Evolutionary conservation across 2,329 filamentous ascomycete genomes (phyloP).

Genomic region (Cercospora sp.): DNA sequence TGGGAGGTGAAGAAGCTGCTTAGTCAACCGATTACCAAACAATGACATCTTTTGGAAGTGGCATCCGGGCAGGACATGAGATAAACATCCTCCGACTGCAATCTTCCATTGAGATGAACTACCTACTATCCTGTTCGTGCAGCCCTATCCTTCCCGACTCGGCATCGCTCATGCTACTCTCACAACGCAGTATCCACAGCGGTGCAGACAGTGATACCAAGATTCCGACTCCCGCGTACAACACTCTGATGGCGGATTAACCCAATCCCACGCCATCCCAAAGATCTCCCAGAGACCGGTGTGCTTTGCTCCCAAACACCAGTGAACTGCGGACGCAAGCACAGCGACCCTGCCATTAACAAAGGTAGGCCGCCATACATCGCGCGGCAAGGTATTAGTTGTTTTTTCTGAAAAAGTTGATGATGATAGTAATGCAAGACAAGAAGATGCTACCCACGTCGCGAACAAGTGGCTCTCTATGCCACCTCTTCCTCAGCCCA

Average conservation of each 20-base stretch:
- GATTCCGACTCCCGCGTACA: not conserved
- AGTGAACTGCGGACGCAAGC: not conserved
- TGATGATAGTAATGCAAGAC: conserved; percentile 23
- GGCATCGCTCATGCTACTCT: conserved; percentile 5
- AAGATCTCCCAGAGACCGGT: not conserved
- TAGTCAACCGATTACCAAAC: conserved; percentile 2
- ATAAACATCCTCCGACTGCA: not conserved
- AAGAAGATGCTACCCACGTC: conserved; percentile 13
- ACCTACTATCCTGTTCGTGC: not conserved
- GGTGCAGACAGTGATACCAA: not conserved
- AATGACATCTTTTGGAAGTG: not conserved
- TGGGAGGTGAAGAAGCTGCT: not conserved
- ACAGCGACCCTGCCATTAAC: not conserved
- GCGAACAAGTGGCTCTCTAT: conserved; percentile 13
- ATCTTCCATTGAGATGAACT: not conserved
- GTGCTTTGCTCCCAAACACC: not conserved
- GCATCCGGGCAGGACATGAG: not conserved
- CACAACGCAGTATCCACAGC: conserved; percentile 3
- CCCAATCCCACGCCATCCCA: not conserved
- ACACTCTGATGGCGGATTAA: not conserved
- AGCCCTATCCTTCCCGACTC: not conserved
- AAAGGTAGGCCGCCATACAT: not conserved
- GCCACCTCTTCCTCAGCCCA: conserved; percentile 65
- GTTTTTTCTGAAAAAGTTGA: not conserved
- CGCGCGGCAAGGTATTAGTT: not conserved